Percentiles rank a stretch among this genome's conserved stretches.
These are phyloP conservation scores for Discostella pseudostelligera DNA, from an alignment of 108 stramenopile genomes.

Conservation along the genomic window DNA sequence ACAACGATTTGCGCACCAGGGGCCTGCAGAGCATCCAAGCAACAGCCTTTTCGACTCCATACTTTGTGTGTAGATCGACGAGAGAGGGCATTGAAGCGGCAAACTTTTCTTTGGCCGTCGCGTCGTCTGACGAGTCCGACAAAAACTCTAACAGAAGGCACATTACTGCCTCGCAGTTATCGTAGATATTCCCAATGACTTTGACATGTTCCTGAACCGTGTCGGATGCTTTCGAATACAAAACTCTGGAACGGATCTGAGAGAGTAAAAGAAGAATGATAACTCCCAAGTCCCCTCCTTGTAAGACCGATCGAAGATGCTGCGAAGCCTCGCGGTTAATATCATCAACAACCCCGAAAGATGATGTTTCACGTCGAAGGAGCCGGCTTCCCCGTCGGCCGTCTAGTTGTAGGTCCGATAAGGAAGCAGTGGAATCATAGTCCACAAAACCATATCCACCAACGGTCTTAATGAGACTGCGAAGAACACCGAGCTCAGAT, in stretches of 20 bases:
- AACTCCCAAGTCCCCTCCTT: conserved; percentile 67
- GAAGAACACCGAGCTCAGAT: conserved; percentile 79
- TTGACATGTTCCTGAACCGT: conserved; percentile 64
- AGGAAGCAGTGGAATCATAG: conserved; percentile 71
- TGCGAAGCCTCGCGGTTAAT: conserved; percentile 55
- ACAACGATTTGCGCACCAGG: conserved; percentile 49
- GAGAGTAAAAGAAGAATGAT: conserved; percentile 75
- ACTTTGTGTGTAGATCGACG: conserved; percentile 44
- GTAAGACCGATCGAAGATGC: conserved; percentile 57
- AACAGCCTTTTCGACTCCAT: conserved; percentile 57
- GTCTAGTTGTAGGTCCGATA: conserved; percentile 74
- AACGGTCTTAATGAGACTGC: conserved; percentile 71
- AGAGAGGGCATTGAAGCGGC: conserved; percentile 63
- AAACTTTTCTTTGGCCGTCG: conserved; percentile 51
- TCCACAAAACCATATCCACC: conserved; percentile 84
- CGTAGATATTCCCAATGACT: conserved; percentile 77
- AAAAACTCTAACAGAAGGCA: conserved; percentile 78
- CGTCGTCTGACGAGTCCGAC: conserved; percentile 49
- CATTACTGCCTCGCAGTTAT: conserved; percentile 71
- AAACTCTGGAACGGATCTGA: conserved; percentile 60
- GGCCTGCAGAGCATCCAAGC: conserved; percentile 78
- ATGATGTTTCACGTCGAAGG: conserved; percentile 80
- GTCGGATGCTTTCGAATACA: conserved; percentile 56
- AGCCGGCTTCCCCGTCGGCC: conserved; percentile 67
- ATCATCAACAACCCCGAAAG: conserved; percentile 83